Base-by-base conservation (phyloP, 192 early-diverging fungal genomes). In the Coemansia sp. region DNA sequence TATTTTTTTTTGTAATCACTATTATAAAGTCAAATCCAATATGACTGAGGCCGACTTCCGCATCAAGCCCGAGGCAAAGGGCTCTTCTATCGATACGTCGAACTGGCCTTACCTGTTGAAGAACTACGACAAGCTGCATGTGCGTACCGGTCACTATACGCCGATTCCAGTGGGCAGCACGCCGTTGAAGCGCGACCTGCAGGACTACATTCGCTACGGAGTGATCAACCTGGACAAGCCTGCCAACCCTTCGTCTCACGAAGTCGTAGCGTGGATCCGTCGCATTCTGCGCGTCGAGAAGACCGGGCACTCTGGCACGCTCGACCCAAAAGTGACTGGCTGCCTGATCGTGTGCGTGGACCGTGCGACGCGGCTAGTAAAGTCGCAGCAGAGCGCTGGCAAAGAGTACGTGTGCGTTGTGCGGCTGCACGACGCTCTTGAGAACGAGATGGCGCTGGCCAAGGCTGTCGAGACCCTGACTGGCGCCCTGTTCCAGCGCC, bases 141-240 rank as follows among this genome's bases (percentile, higher is more conserved):
- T 99, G 69, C 88, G 97, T 72, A 96, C 97, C 30, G 92, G 89
- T 49, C 96, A 99, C 85, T 99, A 97, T 86, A 99, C 97, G 47
- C 97, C 97, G 58, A 96, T 99, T 66, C 94, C 95, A 24, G 89
- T 86, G 53, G 95, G 97, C 44, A 95, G 89, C 75, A 92, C 95
- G 68, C 97, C 97, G 18, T 85, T 99, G 75, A 95, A 95, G 84
- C 94, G 97, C 76, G 86, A 90, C 60, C 87, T 99, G 72, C 75
- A 87, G 32, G 89, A 94, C 70, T 98, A 99, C 75, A 83, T 99
- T 67, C 87, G 90, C 82, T 99, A 98, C 86, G 97, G 97, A 76
- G 91, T 97, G 55, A 99, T 99, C 84, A 99, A 99, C 86, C 87
- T 99, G 67, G 97, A 99, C 87, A 99, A 99, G 86, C 97, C 97